Evolutionary conservation across 495 filamentous ascomycete species (phyloP).

Genomic region (Penicillium manginii): DNA sequence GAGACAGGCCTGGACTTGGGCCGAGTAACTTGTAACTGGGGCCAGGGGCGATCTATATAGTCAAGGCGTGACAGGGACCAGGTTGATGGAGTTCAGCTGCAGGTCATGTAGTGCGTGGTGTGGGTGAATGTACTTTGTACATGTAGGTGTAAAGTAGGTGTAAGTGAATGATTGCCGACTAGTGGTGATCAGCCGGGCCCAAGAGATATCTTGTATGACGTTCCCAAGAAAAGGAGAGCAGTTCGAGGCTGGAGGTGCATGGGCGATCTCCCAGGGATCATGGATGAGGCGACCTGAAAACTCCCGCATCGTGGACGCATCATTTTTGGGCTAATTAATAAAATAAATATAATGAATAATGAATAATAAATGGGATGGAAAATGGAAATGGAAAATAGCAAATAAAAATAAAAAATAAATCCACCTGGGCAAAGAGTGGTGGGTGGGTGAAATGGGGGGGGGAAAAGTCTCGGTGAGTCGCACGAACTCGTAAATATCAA

Average conservation of each 20-base stretch:
- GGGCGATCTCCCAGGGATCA: conserved; percentile 27
- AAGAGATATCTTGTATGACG: conserved; percentile 24
- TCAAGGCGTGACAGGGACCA: background rate
- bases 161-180: conserved; percentile 27
- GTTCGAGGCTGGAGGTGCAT: conserved; percentile 30
- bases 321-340: conserved; percentile 20
- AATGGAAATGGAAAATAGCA: no score
- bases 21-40: conserved; percentile 16
- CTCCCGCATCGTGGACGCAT: conserved; percentile 28
- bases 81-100: no score
- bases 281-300: conserved; percentile 23
- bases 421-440: conserved; percentile 5
- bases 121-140: conserved; percentile 6
- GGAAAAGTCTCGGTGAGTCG: conserved; percentile 22
- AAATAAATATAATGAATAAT: conserved; percentile 8
- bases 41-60: conserved; percentile 21
- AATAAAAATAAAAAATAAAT: no score
- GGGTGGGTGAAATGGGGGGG: conserved; percentile 14
- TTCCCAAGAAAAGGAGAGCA: conserved; percentile 21
- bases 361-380: no score
- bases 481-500: conserved; percentile 12
- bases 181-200: conserved; percentile 28
- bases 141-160: conserved; percentile 5
- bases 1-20: conserved; percentile 20
- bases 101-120: no score